These are phyloP conservation scores for Candida stauntonica DNA, from an alignment of 805 yeast genomes.

Conservation along the genomic window DNA sequence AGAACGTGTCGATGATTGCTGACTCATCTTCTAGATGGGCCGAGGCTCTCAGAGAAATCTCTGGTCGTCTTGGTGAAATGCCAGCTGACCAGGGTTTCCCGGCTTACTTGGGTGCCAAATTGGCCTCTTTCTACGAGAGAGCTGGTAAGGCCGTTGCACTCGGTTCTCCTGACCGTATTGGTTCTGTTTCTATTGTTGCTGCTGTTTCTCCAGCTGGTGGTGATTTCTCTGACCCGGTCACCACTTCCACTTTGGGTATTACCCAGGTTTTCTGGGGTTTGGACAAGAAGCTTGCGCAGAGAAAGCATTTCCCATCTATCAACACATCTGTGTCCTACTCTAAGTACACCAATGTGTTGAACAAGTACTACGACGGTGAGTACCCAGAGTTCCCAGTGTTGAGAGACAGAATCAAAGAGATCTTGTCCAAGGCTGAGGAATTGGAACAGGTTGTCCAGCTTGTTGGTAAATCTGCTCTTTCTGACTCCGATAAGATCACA, in stretches of 20 bases:
- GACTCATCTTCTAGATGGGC: conserved; percentile 99
- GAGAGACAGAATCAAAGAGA: conserved; percentile 91
- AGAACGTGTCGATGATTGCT: conserved; percentile 98
- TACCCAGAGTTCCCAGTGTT: conserved; percentile 89
- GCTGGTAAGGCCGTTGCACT: conserved; percentile 95
- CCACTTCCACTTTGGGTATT: conserved; percentile 96
- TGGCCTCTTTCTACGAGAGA: conserved; percentile 98
- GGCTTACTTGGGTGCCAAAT: conserved; percentile 97
- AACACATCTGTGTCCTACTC: conserved; percentile 96
- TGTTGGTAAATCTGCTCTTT: conserved; percentile 96
- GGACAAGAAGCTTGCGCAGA: conserved; percentile 97
- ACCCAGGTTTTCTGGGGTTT: conserved; percentile 99
- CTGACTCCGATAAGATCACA: conserved; percentile 95
- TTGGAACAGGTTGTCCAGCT: conserved; percentile 98
- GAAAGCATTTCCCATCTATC: conserved; percentile 99
- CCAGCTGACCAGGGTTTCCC: conserved; percentile 99
- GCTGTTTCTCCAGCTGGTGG: conserved; percentile 99
- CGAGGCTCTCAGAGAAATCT: conserved; percentile 98
- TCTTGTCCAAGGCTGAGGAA: conserved; percentile 95
- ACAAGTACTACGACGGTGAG: conserved; percentile 77
- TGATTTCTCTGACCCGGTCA: conserved; percentile 99
- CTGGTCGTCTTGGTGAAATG: conserved; percentile 99
- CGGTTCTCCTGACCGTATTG: conserved; percentile 94
- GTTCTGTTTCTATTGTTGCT: conserved; percentile 98
- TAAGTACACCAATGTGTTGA: conserved; percentile 85